phyloP scores from a whole-genome alignment of 768 basidiomycete species.

The Boletus coccyginus region DNA sequence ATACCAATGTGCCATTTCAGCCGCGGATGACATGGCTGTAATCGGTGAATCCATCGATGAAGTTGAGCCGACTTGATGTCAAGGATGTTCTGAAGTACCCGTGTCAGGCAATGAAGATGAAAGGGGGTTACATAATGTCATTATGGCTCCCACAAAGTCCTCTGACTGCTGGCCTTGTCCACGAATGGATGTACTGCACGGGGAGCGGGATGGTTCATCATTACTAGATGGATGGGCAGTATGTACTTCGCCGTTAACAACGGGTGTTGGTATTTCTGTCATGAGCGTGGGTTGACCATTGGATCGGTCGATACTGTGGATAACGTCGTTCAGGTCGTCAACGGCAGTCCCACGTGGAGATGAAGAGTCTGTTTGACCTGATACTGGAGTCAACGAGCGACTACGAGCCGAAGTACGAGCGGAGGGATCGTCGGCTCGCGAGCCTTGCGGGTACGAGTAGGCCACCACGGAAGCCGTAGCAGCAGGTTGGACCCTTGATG shows the following conservation, averaged over 20 bases:
- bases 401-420: conserved; percentile 12
- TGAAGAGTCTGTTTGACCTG: conserved; percentile 36
- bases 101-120: conserved; percentile 27
- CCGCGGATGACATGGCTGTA: conserved; percentile 7
- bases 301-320: conserved; percentile 28
- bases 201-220: conserved; percentile 12
- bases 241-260: conserved; percentile 12
- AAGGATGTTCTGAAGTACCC: conserved; percentile 20
- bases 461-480: conserved; percentile 2
- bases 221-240: conserved; percentile 5
- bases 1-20: conserved; percentile 8
- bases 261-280: conserved; percentile 6
- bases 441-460: conserved; percentile 2
- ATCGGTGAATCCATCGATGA: conserved; percentile 33
- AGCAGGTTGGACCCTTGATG: conserved; percentile 1
- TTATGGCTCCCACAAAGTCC: conserved; percentile 9
- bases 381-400: conserved; percentile 32
- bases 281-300: conserved; percentile 14
- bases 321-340: conserved; percentile 27
- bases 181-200: background rate
- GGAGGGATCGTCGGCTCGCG: conserved; percentile 11
- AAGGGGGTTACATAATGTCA: conserved; percentile 21
- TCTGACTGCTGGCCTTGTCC: conserved; percentile 9
- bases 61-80: conserved; percentile 45
- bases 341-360: conserved; percentile 23